Evolutionary conservation across 768 basidiomycete species (phyloP).

Genomic region (Leccinum ochraceum): DNA sequence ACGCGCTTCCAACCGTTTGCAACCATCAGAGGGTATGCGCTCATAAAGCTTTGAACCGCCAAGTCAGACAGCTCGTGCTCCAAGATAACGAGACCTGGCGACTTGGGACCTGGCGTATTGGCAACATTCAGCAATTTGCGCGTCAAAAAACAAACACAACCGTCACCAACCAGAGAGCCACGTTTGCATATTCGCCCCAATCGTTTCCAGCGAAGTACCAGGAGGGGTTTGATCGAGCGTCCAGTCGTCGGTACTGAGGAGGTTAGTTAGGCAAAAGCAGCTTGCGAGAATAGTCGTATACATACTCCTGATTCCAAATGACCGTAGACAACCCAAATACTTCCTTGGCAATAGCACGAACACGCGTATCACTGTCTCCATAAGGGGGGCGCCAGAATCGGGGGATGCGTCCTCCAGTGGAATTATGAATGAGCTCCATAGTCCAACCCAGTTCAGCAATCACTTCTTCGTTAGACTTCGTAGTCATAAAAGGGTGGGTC

Average conservation of each 20-base stretch:
- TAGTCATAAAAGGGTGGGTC: constrained; percentile 82
- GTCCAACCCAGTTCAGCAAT: constrained; percentile 80
- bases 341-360: constrained; percentile 81
- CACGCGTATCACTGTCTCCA: constrained; percentile 82
- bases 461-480: constrained; percentile 65
- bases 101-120: constrained; percentile 53
- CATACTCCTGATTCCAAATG: constrained; percentile 87
- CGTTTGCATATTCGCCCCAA: constrained; percentile 49
- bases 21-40: constrained; percentile 61
- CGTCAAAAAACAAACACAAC: not conserved
- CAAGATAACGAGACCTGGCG: constrained; percentile 77
- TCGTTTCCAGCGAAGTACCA: constrained; percentile 45
- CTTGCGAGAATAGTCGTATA: not conserved
- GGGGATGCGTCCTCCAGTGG: constrained; percentile 74
- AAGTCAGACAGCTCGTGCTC: constrained; percentile 77
- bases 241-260: constrained; percentile 74
- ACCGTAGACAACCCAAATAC: constrained; percentile 86
- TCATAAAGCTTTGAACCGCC: constrained; percentile 67
- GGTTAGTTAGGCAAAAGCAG: not conserved
- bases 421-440: constrained; percentile 74
- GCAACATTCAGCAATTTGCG: constrained; percentile 1
- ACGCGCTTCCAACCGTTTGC: constrained; percentile 70
- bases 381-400: constrained; percentile 88
- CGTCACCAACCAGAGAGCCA: constrained; percentile 54
- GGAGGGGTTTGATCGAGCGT: constrained; percentile 43